phyloP scores from a whole-genome alignment of 208 protist genomes.

The Wallacemonas collosoma region DNA sequence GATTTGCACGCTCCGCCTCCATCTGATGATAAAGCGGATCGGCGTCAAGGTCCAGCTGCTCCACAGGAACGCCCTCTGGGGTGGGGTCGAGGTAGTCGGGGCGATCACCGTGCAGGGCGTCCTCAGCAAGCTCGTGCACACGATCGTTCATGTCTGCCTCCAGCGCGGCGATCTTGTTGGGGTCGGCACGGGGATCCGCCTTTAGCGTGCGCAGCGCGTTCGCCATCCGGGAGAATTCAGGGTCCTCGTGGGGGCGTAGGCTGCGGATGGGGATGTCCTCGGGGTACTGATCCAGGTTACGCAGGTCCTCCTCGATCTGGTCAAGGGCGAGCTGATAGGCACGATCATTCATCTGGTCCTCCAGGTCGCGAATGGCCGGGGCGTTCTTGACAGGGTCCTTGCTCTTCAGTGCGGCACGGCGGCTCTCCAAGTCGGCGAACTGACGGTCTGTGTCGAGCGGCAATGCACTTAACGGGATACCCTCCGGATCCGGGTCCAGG shows the following conservation, averaged over 20 bases:
- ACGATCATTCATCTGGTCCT: conserved; percentile 78
- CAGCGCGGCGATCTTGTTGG: conserved; percentile 54
- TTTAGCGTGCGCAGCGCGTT: conserved; percentile 55
- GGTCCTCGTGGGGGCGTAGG: conserved; percentile 66
- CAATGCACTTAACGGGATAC: conserved; percentile 40
- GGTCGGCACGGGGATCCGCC: conserved; percentile 45
- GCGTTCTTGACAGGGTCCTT: conserved; percentile 57
- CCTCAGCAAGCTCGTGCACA: conserved; percentile 61
- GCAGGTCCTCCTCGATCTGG: conserved; percentile 65
- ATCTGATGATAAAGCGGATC: conserved; percentile 65
- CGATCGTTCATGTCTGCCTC: conserved; percentile 80
- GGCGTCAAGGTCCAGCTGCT: conserved; percentile 50
- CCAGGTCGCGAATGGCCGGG: conserved; percentile 51
- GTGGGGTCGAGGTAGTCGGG: conserved; percentile 54
- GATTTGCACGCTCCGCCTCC: conserved; percentile 79
- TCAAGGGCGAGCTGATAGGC: conserved; percentile 60
- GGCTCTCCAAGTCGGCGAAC: conserved; percentile 63
- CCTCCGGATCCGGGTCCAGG: conserved; percentile 35
- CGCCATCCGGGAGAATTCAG: conserved; percentile 61
- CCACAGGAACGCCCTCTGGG: conserved; percentile 59
- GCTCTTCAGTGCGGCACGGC: conserved; percentile 58
- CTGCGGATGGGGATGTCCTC: conserved; percentile 59
- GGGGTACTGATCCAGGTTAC: conserved; percentile 42
- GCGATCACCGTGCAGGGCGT: conserved; percentile 48
- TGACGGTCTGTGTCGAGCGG: conserved; percentile 65